Conservation (phyloP, 2,329 filamentous ascomycete genomes). For the Microdochium nivale region DNA sequence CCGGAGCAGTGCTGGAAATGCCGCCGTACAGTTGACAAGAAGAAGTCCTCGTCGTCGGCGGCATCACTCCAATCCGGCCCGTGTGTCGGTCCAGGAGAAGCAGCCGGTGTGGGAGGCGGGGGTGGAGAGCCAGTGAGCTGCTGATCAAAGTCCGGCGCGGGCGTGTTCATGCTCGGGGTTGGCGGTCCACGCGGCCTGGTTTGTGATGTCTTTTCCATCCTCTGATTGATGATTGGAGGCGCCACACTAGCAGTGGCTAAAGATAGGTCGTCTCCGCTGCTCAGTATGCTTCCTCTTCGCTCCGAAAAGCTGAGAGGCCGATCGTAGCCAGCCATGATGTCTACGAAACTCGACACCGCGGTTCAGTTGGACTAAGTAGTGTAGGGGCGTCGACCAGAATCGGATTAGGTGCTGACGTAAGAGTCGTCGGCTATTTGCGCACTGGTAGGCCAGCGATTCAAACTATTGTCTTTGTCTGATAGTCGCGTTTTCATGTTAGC, state of each 20-base stretch:
- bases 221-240: slow-evolving; percentile 30
- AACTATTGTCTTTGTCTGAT: too few relatives aligned
- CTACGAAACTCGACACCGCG: background rate
- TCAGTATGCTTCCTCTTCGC: slow-evolving; percentile 48
- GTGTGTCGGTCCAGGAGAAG: slow-evolving; percentile 54
- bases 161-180: slow-evolving; percentile 59
- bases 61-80: slow-evolving; percentile 67
- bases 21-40: slow-evolving; percentile 68
- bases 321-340: slow-evolving; percentile 31
- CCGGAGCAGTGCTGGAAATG: slow-evolving; percentile 73
- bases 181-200: slow-evolving; percentile 48
- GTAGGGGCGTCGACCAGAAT: background rate
- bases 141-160: slow-evolving; percentile 54
- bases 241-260: slow-evolving; percentile 36
- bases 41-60: slow-evolving; percentile 73
- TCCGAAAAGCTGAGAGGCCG: slow-evolving; percentile 53
- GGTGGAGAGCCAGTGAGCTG: slow-evolving; percentile 52
- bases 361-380: background rate
- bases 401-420: background rate
- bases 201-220: slow-evolving; percentile 46
- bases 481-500: too few relatives aligned
- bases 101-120: slow-evolving; percentile 56
- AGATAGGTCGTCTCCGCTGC: slow-evolving; percentile 43
- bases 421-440: too few relatives aligned
- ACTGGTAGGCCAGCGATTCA: too few relatives aligned